Evolutionary conservation across 2,329 filamentous ascomycete species (phyloP), one percentile per base, ranked within the genome.

Genomic region (Aurifilum marmelostoma): DNA sequence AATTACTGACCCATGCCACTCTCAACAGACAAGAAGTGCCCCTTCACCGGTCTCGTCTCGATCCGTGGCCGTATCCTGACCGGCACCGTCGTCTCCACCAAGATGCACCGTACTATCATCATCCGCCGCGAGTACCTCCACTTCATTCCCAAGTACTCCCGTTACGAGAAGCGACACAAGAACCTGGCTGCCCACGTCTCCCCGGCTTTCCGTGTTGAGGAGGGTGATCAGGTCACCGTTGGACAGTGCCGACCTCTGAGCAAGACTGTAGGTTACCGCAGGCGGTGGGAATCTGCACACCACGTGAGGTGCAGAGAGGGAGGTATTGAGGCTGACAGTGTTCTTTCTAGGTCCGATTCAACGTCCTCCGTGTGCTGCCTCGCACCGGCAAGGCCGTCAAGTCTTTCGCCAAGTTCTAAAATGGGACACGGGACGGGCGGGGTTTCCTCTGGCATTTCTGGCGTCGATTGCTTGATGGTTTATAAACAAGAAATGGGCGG

Each of bases 111-210:
- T 87, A 99, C 96, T 80, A 87, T 98, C 83, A 92, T 99, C 87
- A 97, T 99, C 89, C 96, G 96, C 84, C 92, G 96, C 86, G 96
- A 99, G 90, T 99, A 99, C 90, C 93, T 99, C 74, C 96, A 99
- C 89, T 99, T 93, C 88, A 92, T 99, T 83, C 94, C 94, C 85
- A 99, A 99, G 89, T 99, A 99, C 91, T 89, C 92, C 83, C 93
- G 96, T 91, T 99, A 99, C 86, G 97, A 99, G 93, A 98, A 97
- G 92, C 91, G 96, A 84, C 96, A 99, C 93, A 97, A 97, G 92
- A 99, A 99, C 91, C 89, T 99, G 76, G 93, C 96, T 80, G 96
- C 95, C 77, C 96, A 99, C 90, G 95, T 98, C 80, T 97, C 94
- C 75, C 96, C 96, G 79, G 95, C 95, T 84, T 99, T 99, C 94